Evolutionary conservation across 352 stramenopile species (phyloP).

Genomic region (Globisporangium cederbergense): DNA sequence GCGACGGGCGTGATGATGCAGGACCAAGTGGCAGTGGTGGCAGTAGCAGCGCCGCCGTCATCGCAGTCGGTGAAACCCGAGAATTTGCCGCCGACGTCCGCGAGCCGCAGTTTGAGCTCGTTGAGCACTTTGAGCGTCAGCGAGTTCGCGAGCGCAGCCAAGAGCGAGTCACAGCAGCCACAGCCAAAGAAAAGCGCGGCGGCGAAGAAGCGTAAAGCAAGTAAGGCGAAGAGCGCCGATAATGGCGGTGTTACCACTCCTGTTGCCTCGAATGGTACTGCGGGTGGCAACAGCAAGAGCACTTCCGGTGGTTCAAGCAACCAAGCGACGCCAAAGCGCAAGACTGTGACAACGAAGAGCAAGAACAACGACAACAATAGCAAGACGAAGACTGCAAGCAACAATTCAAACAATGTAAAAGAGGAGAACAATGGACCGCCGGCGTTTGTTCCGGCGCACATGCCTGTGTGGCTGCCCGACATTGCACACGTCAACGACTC

Average conservation of each 20-base stretch:
- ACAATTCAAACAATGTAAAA: neutral
- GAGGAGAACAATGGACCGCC: neutral
- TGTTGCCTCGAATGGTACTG: neutral
- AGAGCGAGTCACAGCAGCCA: neutral
- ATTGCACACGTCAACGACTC: conserved; percentile 30
- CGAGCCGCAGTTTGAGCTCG: conserved; percentile 2
- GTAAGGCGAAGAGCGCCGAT: neutral
- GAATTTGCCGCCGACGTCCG: neutral
- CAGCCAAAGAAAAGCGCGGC: neutral
- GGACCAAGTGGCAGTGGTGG: neutral
- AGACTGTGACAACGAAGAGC: conserved; percentile 4
- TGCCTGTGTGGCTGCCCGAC: conserved; percentile 32
- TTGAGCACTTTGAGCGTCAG: conserved; percentile 10
- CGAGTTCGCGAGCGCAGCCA: neutral
- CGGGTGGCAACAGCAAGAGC: conserved; percentile 1
- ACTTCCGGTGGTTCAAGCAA: neutral
- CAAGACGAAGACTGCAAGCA: conserved; percentile 10
- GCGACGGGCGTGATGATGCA: neutral
- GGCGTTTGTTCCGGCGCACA: conserved; percentile 8
- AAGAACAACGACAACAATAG: conserved; percentile 12
- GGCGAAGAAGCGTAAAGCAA: conserved; percentile 1
- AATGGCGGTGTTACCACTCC: neutral
- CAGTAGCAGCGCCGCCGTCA: neutral
- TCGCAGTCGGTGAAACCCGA: neutral
- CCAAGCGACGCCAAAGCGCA: conserved; percentile 12